These are phyloP conservation scores for Aspergillus vadensis DNA, from an alignment of 2,329 filamentous ascomycete genomes.

Conservation along the genomic window DNA sequence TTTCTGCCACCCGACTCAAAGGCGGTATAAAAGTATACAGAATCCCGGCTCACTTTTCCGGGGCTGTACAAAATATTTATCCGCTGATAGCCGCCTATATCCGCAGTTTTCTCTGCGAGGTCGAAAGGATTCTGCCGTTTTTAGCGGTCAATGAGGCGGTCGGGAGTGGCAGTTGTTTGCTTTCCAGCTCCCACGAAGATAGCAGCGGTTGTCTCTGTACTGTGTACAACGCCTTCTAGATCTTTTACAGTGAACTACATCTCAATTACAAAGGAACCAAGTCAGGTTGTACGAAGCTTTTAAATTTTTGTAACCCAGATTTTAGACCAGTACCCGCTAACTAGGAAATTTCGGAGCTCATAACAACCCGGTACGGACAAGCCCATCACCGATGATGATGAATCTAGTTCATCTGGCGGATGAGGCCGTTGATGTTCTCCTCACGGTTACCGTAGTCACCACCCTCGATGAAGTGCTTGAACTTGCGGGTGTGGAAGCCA, in stretches of 20 bases:
- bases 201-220: too few relatives aligned
- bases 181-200: too few relatives aligned
- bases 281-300: not conserved
- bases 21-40: too few relatives aligned
- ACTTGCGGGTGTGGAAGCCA: conserved; percentile 95
- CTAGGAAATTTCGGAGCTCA: conserved; percentile 24
- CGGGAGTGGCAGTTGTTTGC: too few relatives aligned
- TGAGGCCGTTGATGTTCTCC: conserved; percentile 93
- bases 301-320: not conserved
- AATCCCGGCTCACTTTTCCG: too few relatives aligned
- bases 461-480: conserved; percentile 98
- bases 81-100: too few relatives aligned
- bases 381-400: conserved; percentile 5
- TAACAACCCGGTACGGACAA: conserved; percentile 37
- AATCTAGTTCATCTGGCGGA: conserved; percentile 96
- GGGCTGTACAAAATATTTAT: too few relatives aligned
- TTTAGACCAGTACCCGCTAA: conserved; percentile 15
- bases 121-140: too few relatives aligned
- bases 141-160: too few relatives aligned
- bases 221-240: too few relatives aligned
- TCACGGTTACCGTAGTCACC: conserved; percentile 98
- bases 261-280: not conserved
- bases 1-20: too few relatives aligned
- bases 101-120: too few relatives aligned
- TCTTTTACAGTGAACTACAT: not conserved